Base-by-base conservation (phyloP, 2,329 filamentous ascomycete species). In the Colletotrichum sp. region DNA sequence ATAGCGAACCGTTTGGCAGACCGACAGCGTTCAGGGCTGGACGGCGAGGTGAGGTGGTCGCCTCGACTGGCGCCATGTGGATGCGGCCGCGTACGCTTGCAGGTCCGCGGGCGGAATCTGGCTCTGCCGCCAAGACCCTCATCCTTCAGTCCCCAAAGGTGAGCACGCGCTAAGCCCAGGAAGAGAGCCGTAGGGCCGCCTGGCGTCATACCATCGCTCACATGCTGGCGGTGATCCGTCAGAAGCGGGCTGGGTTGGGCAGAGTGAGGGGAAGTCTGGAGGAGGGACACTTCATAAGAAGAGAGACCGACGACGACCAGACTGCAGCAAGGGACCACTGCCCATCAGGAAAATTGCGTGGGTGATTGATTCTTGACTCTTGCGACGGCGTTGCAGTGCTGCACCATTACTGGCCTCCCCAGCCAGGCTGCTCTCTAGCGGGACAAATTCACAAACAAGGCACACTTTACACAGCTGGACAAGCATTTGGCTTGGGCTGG, bases 31-130 rank as follows among this genome's bases (percentile, higher is more conserved):
- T 32, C 36, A 52, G 63, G 65, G 28, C n/a, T 24, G 28, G 52
- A 62, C 16, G 26, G 59, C 28, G 18, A 62, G 18, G 18, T 21
- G 32, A 28, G 26, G 69, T 59, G 52, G 55, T 24, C 52, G 32
- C 39, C 52, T 59, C 49, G 69, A 52, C 49, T 57, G 57, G 69
- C 69, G 69, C 70, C 15, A 49, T 76, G 71, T 76, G 74, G 74
- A 60, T 60, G 64, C 26, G 75, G 75, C 71, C 75, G 75, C 71
- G 75, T 77, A 73, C 30, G 66, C 71, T 66, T 55, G 71, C 73
- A 69, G 44, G 57, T 36, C 32, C 64, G 64, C 64, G 55, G 63
- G 73, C 73, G 70, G 73, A 76, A 73, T 52, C 32, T 62, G 73
- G 64, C 64, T 73, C 59, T 62, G 64, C 32, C 70, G 70, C 73